Conservation (phyloP, 768 basidiomycete species). For the Pulveroboletus sp. region DNA sequence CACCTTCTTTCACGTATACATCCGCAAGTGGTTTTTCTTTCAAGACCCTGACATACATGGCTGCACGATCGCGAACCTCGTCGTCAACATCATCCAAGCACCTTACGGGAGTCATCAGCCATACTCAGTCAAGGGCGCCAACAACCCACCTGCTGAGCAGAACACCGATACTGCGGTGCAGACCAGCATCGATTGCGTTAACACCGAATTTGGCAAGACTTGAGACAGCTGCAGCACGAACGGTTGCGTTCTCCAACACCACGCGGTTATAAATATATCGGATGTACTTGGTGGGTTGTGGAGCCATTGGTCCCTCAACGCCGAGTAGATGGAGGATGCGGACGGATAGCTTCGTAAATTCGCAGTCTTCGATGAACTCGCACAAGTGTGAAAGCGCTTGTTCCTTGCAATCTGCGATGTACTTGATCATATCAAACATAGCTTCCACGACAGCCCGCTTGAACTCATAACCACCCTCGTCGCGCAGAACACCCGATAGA, state of each 20-base stretch:
- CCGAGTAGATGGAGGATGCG: conserved; percentile 94
- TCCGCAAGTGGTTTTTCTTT: conserved; percentile 76
- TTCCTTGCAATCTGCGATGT: conserved; percentile 92
- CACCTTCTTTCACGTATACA: conserved; percentile 90
- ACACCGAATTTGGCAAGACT: conserved; percentile 97
- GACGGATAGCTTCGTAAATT: conserved; percentile 98
- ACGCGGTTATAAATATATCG: conserved; percentile 99
- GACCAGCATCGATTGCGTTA: conserved; percentile 68
- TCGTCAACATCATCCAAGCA: conserved; percentile 98
- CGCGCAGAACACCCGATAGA: conserved; percentile 92
- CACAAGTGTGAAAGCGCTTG: conserved; percentile 96
- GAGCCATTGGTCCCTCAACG: conserved; percentile 91
- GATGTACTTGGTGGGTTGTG: conserved; percentile 98
- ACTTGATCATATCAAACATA: conserved; percentile 99
- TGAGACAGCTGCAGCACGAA: conserved; percentile 92
- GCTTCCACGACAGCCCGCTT: conserved; percentile 99
- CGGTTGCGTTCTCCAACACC: conserved; percentile 95
- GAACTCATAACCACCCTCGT: conserved; percentile 99
- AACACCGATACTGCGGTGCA: conserved; percentile 84
- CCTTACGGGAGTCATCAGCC: conserved; percentile 35
- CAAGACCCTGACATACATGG: conserved; percentile 86
- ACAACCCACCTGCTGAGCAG: conserved; percentile 69
- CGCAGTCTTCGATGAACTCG: conserved; percentile 99
- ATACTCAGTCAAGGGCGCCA: neutral
- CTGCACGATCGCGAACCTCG: conserved; percentile 96